Evolutionary conservation across 2,329 filamentous ascomycete species (phyloP).

Genomic region (Cordyceps cateniannulata): DNA sequence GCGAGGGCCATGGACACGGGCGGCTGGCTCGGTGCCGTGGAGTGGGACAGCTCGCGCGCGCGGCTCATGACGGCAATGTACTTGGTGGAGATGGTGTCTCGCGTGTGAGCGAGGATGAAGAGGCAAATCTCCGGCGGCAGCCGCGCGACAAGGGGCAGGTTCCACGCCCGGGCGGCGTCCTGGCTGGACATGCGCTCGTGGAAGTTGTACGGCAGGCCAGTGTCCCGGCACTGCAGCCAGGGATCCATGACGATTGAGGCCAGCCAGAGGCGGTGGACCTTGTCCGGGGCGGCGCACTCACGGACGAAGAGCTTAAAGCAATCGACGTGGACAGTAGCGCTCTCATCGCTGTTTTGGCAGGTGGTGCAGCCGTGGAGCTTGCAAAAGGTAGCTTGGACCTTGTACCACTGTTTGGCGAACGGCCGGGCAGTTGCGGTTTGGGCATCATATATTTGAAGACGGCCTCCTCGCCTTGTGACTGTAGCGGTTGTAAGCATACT

Average conservation of each 20-base stretch:
- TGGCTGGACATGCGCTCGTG: neutral
- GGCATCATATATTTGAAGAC: slow-evolving; percentile 1
- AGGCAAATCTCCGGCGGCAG: slow-evolving; percentile 1
- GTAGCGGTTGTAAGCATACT: too few species aligned
- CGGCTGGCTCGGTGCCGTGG: neutral
- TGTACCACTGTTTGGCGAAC: slow-evolving; percentile 7
- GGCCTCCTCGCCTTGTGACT: slow-evolving; percentile 3
- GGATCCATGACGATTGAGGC: slow-evolving; percentile 3
- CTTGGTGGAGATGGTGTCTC: neutral
- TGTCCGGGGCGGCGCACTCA: slow-evolving; percentile 4
- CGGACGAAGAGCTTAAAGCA: slow-evolving; percentile 8
- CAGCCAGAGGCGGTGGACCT: slow-evolving; percentile 5
- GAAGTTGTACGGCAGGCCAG: neutral
- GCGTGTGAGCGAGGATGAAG: neutral
- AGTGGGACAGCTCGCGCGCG: neutral
- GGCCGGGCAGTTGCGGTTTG: neutral
- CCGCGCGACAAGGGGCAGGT: neutral
- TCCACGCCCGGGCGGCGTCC: neutral
- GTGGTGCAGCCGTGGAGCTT: neutral
- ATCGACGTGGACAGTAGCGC: slow-evolving; percentile 1
- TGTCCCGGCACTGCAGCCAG: neutral
- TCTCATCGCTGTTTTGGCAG: neutral
- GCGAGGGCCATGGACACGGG: neutral
- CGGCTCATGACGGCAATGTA: slow-evolving; percentile 10
- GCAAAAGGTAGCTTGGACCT: slow-evolving; percentile 1